Base-by-base conservation (phyloP, 1,139 yeast genomes). In the Zygoascus sp. region DNA sequence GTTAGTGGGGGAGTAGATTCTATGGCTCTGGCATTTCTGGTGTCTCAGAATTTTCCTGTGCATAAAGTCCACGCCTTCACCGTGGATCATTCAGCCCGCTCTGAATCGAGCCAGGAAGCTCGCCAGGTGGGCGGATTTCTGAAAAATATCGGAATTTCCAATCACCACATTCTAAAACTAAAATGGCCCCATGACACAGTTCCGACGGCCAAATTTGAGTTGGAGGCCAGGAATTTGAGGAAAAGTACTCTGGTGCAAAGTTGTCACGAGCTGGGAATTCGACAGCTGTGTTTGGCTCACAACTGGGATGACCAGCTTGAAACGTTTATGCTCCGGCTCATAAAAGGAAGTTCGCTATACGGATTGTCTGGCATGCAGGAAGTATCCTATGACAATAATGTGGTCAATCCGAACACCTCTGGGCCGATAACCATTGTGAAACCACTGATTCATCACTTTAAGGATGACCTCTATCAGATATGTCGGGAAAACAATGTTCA, bases 1-100 rank as follows among this genome's bases (percentile, higher is more conserved):
- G 73, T 85, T 2, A 80, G 88, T 8, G 95, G 95, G 2, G 95
- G 95, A 0, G 89, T 81, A 1, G 95, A 85, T 58, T 84, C 94
- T 1, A 79, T 84, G 77, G 81, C 85, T 25, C 62, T 85, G 41
- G 70, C 84, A 1, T 73, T 72, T 57, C 63, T 82, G 13, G 50
- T 56, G 47, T 15, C 45, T 7, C 38, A 28, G 13, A 19, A 32
- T 10, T 10, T 34, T 7, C 6, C 39, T n/a, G 52, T 41, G 37
- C 41, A 54, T 17, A 49, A 60, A 6, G 61, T 83, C 4, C 59
- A 65, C 28, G 80, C 82, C 0, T 66, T 79, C 22, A 79, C 87
- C 0, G 73, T 84, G 0, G 80, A 81, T 56, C 90, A 83, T 58
- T 64, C 65, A 15, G 72, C 76, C 48, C 64, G 90, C 7, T 52